These are phyloP conservation scores for Sarocladiaceae sp. DNA, from an alignment of 2,329 filamentous ascomycete species.

Conservation along the genomic window DNA sequence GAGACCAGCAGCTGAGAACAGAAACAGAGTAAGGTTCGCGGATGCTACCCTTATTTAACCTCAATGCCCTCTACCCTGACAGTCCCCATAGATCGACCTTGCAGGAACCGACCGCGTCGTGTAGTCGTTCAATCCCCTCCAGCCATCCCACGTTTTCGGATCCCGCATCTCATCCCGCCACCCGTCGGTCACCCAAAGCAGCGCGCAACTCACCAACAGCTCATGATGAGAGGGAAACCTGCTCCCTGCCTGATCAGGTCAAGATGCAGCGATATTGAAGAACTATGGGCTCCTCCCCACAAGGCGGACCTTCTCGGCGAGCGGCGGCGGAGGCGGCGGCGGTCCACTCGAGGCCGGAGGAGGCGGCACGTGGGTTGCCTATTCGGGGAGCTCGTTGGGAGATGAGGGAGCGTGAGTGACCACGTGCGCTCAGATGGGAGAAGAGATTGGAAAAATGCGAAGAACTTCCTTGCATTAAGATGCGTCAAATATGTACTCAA, in stretches of 20 bases:
- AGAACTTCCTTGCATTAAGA: too few relatives aligned
- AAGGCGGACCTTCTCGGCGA: background rate
- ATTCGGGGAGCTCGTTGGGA: background rate
- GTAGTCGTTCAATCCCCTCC: background rate
- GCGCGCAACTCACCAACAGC: background rate
- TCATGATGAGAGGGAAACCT: background rate
- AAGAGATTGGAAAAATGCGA: too few relatives aligned
- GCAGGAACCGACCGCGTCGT: background rate
- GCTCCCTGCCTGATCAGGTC: background rate
- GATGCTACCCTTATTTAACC: conserved; percentile 3
- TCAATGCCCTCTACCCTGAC: background rate
- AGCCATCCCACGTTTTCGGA: background rate
- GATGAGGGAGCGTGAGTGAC: too few relatives aligned
- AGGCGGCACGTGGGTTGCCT: conserved; percentile 3
- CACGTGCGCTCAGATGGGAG: too few relatives aligned
- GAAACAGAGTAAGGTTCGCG: background rate
- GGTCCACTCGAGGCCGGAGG: conserved; percentile 1
- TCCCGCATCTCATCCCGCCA: background rate
- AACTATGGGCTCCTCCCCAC: background rate
- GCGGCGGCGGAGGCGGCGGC: background rate
- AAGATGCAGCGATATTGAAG: background rate
- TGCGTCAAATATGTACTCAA: too few relatives aligned
- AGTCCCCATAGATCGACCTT: background rate
- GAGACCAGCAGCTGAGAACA: conserved; percentile 1
- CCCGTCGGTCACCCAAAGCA: conserved; percentile 3